Evolutionary conservation across 1,284 basidiomycete species (phyloP), one percentile per base, ranked within the genome.

Genomic region (Pseudozyma hubeiensis): DNA sequence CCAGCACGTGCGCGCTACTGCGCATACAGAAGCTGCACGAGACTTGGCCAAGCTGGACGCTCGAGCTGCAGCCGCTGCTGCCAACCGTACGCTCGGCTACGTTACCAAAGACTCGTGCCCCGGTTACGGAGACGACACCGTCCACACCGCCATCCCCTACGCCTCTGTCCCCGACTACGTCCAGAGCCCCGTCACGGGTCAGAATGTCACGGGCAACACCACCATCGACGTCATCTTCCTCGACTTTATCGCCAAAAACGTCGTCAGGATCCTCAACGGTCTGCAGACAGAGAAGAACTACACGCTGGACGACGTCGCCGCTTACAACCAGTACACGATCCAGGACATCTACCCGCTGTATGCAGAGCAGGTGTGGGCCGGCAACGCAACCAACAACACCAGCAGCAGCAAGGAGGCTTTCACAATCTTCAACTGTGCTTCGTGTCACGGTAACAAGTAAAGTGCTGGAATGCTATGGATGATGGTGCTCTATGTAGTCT

Each of bases 341-440:
- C 79, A 82, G 65, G 78, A 80, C 46, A 71, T 83, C 47, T 83
- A 82, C 53, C 77, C 76, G 14, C 51, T 71, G 0, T 83, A 79
- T 41, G 80, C 79, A 13, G 47, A 79, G 53, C 60, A 64, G 52
- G 63, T 64, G 10, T 81, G 79, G 79, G 45, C 51, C 10, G 55
- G 53, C 16, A 69, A 68, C 47, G 4, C 43, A 3, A 68, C 65
- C 13, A 7, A 39, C 7, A 16, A 10, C 16, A 14, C 11, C 11
- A 41, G 35, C 35, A 35, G 34, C 34, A 37, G 24, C 24, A 24
- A 24, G 24, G 24, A 24, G 4, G 24, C 24, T 24, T 24, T 24
- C 24, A 24, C 24, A 24, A 24, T 24, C 24, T 24, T 4, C 16
- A n/a, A 37, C 0, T 7, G 9, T 3, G 45, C 30, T 14, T 34